Evolutionary conservation across 116 monocot species (phyloP).

Genomic region (Iris pallida): DNA sequence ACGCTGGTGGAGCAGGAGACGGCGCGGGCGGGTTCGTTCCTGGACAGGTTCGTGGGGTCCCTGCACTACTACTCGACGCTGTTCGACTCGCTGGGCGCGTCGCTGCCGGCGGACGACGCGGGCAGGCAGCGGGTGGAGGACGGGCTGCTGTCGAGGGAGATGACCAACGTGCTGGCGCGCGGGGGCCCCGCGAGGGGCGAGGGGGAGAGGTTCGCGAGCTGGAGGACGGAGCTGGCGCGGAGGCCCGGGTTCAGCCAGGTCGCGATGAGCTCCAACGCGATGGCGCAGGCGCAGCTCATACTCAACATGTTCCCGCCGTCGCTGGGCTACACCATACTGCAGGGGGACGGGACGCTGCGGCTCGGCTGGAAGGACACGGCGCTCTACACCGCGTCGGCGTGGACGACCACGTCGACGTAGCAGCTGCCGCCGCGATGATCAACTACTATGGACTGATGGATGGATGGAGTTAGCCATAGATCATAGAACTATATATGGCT

Average conservation of each 20-base stretch:
- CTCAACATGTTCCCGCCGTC: constrained; percentile 28
- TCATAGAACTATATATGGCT: no score
- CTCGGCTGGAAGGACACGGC: constrained; percentile 43
- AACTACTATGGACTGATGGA: no score
- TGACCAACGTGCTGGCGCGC: constrained; percentile 3
- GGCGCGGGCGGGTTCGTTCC: constrained; percentile 12
- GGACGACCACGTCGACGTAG: constrained; percentile 11
- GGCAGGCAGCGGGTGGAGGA: constrained; percentile 27
- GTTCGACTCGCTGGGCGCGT: constrained; percentile 38
- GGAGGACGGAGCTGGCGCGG: constrained; percentile 18
- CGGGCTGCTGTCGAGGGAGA: constrained; percentile 31
- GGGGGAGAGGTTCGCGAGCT: constrained; percentile 15
- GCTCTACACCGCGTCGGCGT: constrained; percentile 31
- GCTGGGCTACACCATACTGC: constrained; percentile 26
- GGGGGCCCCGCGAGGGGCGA: constrained; percentile 13
- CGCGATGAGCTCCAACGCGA: constrained; percentile 23
- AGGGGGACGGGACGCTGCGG: constrained; percentile 30
- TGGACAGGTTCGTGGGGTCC: constrained; percentile 32
- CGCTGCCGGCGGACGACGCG: constrained; percentile 12
- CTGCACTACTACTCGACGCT: constrained; percentile 41
- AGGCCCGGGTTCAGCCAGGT: constrained; percentile 22
- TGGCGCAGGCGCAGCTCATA: constrained; percentile 40
- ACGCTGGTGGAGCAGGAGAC: constrained; percentile 47
- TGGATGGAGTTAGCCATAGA: no score
- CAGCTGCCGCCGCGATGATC: background rate